Evolutionary conservation across 306 rosid species (phyloP), one percentile per base, ranked within the genome.

Genomic region (Adenanthera pavonina): DNA sequence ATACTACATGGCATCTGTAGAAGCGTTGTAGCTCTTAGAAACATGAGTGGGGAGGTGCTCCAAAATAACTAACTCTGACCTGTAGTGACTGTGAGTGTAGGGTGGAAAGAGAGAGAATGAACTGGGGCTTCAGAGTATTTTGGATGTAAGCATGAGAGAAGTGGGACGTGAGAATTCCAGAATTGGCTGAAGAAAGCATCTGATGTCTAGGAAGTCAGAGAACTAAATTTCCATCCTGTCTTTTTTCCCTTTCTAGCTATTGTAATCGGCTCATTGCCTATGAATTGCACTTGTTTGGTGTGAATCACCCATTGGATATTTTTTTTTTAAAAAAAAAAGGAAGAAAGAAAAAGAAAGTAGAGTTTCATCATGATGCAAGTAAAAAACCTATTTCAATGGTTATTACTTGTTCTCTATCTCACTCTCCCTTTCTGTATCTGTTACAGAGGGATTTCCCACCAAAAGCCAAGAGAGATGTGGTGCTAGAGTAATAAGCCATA

Each of bases 371-470:
- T 69, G 57, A 60, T 5, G 62, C 20, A 56, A 69, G 69, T 71
- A 38, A 75, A 72, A 65, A 59, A 15, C 48, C 57, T 57, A 66
- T 78, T 71, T 72, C 68, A 72, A 68, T 59, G 52, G 68, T 70
- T 79, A 69, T 52, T 6, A 35, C 76, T 34, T 30, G 75, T 74
- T 62, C 36, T 78, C 17, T 60, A 60, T 25, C 67, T 46, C 75
- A 51, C 64, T 67, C n/a, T 80, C 52, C 67, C 47, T 80, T 44
- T 66, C 44, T 67, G 62, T 34, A 15, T 64, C 20, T 5, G 14
- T 2, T 12, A 19, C 76, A 53, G 38, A 16, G 8, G 54, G 70
- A 6, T 69, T 69, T 69, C 48, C n/a, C 33, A 75, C 52, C 40
- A 51, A 67, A 9, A 14, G 56, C 78, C 65, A 8, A 10, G 65